These are phyloP conservation scores for Phytophthora lateralis DNA, from an alignment of 352 stramenopile species.

Conservation along the genomic window DNA sequence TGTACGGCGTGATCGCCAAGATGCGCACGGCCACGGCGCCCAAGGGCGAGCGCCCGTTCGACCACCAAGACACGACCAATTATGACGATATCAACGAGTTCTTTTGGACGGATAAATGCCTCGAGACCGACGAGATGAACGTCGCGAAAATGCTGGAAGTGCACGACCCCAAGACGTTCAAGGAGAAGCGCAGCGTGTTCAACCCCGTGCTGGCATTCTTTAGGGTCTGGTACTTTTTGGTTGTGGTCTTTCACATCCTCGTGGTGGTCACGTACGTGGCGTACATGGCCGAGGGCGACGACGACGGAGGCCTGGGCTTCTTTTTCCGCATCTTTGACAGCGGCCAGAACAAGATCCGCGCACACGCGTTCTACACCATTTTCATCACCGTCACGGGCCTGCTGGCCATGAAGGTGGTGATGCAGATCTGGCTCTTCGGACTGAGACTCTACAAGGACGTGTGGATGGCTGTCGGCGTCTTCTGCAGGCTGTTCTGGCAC, in stretches of 20 bases:
- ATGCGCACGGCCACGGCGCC: slow-evolving; percentile 63
- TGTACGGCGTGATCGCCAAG: slow-evolving; percentile 79
- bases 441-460: slow-evolving; percentile 67
- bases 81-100: slow-evolving; percentile 92
- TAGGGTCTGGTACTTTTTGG: slow-evolving; percentile 83
- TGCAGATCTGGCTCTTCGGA: slow-evolving; percentile 82
- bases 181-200: slow-evolving; percentile 87
- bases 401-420: slow-evolving; percentile 63
- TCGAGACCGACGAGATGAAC: slow-evolving; percentile 72
- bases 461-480: slow-evolving; percentile 66
- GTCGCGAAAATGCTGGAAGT: slow-evolving; percentile 66
- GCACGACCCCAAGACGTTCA: slow-evolving; percentile 85
- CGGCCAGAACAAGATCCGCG: slow-evolving; percentile 58
- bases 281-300: slow-evolving; percentile 66
- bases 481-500: slow-evolving; percentile 77
- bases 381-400: slow-evolving; percentile 66
- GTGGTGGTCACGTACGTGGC: slow-evolving; percentile 71
- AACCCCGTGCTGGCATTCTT: slow-evolving; percentile 87
- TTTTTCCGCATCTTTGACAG: slow-evolving; percentile 69
- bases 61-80: slow-evolving; percentile 87
- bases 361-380: slow-evolving; percentile 75
- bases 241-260: slow-evolving; percentile 74
- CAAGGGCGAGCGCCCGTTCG: slow-evolving; percentile 49
- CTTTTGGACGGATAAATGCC: slow-evolving; percentile 76
- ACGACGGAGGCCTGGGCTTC: slow-evolving; percentile 51